A percentile compares a stretch with the other conserved stretches of the same genome.
These are phyloP conservation scores for Brachypodium distachyon DNA, from an alignment of 202 grass and related monocot species.

Conservation along the genomic window DNA sequence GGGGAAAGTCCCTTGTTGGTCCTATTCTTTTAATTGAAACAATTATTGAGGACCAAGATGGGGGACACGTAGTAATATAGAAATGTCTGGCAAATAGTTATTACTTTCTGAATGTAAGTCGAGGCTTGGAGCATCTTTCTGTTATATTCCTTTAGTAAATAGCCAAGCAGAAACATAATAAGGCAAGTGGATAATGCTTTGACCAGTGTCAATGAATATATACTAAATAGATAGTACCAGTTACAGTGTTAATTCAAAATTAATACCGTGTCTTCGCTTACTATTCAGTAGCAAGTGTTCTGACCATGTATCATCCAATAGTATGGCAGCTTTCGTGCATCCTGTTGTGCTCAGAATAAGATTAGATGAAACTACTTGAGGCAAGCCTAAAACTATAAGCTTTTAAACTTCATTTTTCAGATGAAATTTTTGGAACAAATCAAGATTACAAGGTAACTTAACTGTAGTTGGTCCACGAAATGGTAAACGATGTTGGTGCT, in stretches of 20 bases:
- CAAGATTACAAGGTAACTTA: neutral
- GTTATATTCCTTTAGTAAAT: slow-evolving; percentile 10
- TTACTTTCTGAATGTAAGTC: neutral
- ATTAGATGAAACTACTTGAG: neutral
- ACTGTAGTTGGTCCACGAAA: neutral
- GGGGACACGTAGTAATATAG: neutral
- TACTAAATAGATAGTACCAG: neutral
- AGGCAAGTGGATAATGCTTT: neutral
- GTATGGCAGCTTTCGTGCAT: neutral
- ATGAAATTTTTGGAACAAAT: neutral
- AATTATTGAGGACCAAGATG: neutral
- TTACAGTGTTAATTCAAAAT: slow-evolving; percentile 6
- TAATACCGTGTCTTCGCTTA: neutral
- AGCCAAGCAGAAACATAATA: neutral
- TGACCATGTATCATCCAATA: neutral
- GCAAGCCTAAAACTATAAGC: slow-evolving; percentile 2
- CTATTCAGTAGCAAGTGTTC: neutral
- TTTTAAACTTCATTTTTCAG: neutral
- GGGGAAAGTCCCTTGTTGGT: neutral
- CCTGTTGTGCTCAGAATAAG: neutral
- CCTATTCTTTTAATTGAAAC: neutral
- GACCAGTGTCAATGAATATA: neutral
- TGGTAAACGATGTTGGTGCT: neutral
- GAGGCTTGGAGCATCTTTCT: neutral
- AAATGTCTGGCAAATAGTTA: neutral